Evolutionary conservation across 306 rosid species (phyloP).

Genomic region (Inga oerstediana): DNA sequence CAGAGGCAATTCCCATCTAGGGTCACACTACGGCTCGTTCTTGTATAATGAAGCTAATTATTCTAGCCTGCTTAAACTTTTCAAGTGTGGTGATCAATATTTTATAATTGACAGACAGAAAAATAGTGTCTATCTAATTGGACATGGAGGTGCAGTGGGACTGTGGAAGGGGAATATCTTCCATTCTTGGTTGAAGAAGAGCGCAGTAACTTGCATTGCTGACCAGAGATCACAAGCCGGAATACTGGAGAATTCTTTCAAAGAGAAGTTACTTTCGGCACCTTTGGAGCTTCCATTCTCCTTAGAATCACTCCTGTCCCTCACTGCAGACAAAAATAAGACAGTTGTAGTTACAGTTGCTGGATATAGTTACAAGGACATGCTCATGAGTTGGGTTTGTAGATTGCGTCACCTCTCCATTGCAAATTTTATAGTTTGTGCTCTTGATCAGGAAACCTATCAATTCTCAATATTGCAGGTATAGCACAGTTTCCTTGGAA

Average conservation of each 20-base stretch:
- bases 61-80: slow-evolving; percentile 58
- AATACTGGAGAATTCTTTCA: slow-evolving; percentile 44
- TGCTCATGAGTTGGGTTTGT: slow-evolving; percentile 98
- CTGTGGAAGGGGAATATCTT: slow-evolving; percentile 41
- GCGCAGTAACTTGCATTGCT: slow-evolving; percentile 45
- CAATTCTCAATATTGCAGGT: slow-evolving; percentile 82
- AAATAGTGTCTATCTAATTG: slow-evolving; percentile 41
- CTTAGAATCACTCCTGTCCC: slow-evolving; percentile 71
- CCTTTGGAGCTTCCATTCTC: slow-evolving; percentile 69
- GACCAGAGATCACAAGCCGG: slow-evolving; percentile 39
- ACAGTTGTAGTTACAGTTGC: slow-evolving; percentile 76
- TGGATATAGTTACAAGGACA: slow-evolving; percentile 92
- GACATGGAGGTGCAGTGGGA: slow-evolving; percentile 30
- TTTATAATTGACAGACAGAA: slow-evolving; percentile 48
- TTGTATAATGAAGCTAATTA: slow-evolving; percentile 50
- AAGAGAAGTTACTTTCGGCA: slow-evolving; percentile 41
- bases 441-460: slow-evolving; percentile 82
- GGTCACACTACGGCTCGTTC: slow-evolving; percentile 73
- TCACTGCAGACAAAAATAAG: slow-evolving; percentile 65
- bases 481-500: slow-evolving; percentile 23
- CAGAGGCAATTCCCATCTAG: slow-evolving; percentile 65
- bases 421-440: slow-evolving; percentile 65
- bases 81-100: slow-evolving; percentile 53
- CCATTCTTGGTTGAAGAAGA: slow-evolving; percentile 55
- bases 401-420: slow-evolving; percentile 65